phyloP scores from a whole-genome alignment of 2,329 filamentous ascomycete species.

The Penicillium sp. region DNA sequence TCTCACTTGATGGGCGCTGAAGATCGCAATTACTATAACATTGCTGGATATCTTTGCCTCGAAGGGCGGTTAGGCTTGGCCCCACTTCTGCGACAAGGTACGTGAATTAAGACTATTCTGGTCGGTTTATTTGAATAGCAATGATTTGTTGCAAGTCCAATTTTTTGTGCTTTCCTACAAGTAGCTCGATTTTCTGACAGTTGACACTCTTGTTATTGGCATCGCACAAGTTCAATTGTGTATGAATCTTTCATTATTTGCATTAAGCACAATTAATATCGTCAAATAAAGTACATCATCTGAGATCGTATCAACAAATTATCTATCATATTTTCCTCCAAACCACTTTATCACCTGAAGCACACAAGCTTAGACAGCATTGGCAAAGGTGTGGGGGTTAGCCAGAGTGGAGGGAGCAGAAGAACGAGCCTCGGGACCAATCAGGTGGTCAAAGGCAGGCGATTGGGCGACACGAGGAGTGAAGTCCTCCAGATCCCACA shows the following conservation, averaged over 20 bases:
- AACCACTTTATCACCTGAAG: not conserved
- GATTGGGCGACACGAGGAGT: constrained; percentile 31
- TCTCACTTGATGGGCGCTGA: too few species aligned
- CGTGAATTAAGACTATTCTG: too few species aligned
- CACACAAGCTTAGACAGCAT: constrained; percentile 11
- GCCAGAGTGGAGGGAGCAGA: constrained; percentile 16
- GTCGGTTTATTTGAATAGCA: too few species aligned
- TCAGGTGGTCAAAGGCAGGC: constrained; percentile 32
- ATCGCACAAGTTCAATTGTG: not conserved
- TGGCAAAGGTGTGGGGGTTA: constrained; percentile 25
- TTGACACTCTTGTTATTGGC: not conserved
- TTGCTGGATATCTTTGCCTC: too few species aligned
- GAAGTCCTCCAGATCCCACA: constrained; percentile 33
- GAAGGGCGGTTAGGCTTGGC: too few species aligned
- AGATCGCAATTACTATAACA: too few species aligned
- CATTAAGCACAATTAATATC: constrained; percentile 25
- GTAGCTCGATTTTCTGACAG: not conserved
- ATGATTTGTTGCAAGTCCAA: too few species aligned
- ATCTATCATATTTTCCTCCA: not conserved
- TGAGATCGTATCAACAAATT: not conserved
- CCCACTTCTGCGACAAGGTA: too few species aligned
- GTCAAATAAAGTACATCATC: not conserved
- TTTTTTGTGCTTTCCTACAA: too few species aligned
- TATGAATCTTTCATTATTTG: constrained; percentile 32
- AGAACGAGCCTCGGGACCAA: constrained; percentile 15